Base-by-base conservation (phyloP, 331 rosid genomes). In the Quercus tomentella region DNA sequence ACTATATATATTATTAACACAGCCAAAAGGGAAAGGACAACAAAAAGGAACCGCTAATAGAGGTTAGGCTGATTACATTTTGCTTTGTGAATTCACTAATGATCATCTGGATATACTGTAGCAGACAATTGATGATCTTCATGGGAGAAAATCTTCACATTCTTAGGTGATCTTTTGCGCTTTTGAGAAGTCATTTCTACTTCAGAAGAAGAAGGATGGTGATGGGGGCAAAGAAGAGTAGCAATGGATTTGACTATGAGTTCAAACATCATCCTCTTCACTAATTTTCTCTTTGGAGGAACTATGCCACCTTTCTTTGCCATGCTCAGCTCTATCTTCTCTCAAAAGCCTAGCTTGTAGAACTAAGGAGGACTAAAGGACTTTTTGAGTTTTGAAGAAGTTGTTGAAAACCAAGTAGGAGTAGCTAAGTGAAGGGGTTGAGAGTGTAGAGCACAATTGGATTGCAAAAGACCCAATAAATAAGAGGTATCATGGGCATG, bases 221-320 rank as follows among this genome's bases (percentile, higher is more conserved):
- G 41, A 56, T 35, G 52, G 28, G 7, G 54, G 76, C 11, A 37
- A 21, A 70, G n/a, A 58, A 60, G 37, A 57, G 56, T 15, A 17
- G 74, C 45, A 55, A 74, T 6, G 45, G 31, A 57, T 4, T 76
- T 33, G 16, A 76, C 15, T 17, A 81, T 71, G 15, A 61, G 33
- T 15, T 76, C 51, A 17, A 62, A 76, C 18, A 76, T 49, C 82
- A 77, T 66, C 11, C 12, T 65, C 25, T 78, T 78, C 21, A 77
- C 76, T 11, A 51, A 77, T 25, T 45, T 82, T 37, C 82, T 77
- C 73, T 74, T 67, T 21, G 73, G 79, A 21, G 80, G 82, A 52
- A 74, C 28, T 5, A 78, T 72, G 35, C 61, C 58, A 0, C 66
- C 67, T 7, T 26, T 49, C 21, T 55, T 35, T 17, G 81, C 11